Base-by-base conservation (phyloP, 768 basidiomycete genomes). In the Rhodotorula toruloides region DNA sequence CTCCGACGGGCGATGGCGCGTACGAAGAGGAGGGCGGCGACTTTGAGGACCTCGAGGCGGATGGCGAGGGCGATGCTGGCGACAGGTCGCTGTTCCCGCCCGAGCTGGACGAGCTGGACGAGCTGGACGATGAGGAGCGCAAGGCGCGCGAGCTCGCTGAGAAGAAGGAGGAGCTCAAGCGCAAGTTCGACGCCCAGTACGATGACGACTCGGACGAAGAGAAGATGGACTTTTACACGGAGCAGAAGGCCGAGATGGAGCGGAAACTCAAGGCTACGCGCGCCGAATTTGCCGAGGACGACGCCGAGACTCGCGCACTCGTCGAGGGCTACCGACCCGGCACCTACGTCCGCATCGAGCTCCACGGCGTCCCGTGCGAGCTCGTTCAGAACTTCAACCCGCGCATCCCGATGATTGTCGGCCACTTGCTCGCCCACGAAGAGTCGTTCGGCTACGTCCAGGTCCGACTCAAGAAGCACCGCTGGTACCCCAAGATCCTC, bases 101-200 rank as follows among this genome's bases (percentile, higher is more conserved):
- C n/a, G 74, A 72, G 40, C 69, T 71, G 17, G 69, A 54, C 53
- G 53, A 72, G 40, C 69, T 71, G 17, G 69, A 54, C 53, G 53
- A 77, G 54, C 72, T 80, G 19, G 65, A 55, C 36, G 73, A 65
- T 25, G 72, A 72, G 19, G 74, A 76, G 49, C 66, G 65, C 73
- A 78, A 67, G 71, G 73, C 50, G 71, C 76, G 55, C 66, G 81
- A 83, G 2, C 85, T 97, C 42, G 84, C 87, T 14, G 82, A 83
- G 37, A 97, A 94, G 80, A 97, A 97, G 79, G 90, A 89, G 72
- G 84, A 83, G 4, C 83, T 97, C 65, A 96, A 96, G 78, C 85
- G 86, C 71, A 93, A 94, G 77, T 99, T 99, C 76, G 90, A 99
- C 78, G 90, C 91, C 73, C 88, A 94, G 78, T 97, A 97, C 77